Conservation (phyloP, 2,329 filamentous ascomycete genomes). For the Knufia fluminis region DNA sequence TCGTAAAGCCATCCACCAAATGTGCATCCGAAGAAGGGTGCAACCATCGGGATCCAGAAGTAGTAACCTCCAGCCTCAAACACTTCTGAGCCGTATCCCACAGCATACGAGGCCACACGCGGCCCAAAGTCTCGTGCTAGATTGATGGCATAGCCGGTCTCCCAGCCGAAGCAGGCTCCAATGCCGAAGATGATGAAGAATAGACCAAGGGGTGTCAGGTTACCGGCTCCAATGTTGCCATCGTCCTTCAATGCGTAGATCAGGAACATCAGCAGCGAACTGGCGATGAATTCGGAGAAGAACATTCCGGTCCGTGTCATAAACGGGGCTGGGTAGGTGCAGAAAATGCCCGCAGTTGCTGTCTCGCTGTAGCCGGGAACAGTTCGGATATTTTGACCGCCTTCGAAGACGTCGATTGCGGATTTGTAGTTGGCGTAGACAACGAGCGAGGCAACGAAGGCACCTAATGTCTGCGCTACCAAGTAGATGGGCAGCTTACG, state of each 20-base stretch:
- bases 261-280: conserved; percentile 59
- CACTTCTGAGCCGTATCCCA: conserved; percentile 58
- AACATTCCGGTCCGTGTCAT: conserved; percentile 59
- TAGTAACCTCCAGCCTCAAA: conserved; percentile 62
- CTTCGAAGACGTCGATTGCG: conserved; percentile 45
- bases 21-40: conserved; percentile 55
- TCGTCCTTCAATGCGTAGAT: conserved; percentile 57
- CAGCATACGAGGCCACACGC: conserved; percentile 49
- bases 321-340: conserved; percentile 56
- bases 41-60: conserved; percentile 55
- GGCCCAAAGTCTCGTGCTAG: conserved; percentile 64
- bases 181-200: conserved; percentile 69
- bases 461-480: conserved; percentile 57
- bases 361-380: conserved; percentile 46
- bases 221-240: conserved; percentile 44
- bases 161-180: conserved; percentile 65
- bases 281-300: conserved; percentile 63
- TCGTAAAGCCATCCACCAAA: conserved; percentile 62
- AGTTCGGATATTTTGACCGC: conserved; percentile 38
- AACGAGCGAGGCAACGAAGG: conserved; percentile 52
- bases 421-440: conserved; percentile 57
- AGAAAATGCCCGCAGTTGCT: conserved; percentile 62
- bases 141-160: conserved; percentile 70
- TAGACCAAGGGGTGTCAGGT: conserved; percentile 50
- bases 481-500: conserved; percentile 59